Conservation (phyloP, 192 early-diverging fungal genomes). For the Backusella morwellensis region DNA sequence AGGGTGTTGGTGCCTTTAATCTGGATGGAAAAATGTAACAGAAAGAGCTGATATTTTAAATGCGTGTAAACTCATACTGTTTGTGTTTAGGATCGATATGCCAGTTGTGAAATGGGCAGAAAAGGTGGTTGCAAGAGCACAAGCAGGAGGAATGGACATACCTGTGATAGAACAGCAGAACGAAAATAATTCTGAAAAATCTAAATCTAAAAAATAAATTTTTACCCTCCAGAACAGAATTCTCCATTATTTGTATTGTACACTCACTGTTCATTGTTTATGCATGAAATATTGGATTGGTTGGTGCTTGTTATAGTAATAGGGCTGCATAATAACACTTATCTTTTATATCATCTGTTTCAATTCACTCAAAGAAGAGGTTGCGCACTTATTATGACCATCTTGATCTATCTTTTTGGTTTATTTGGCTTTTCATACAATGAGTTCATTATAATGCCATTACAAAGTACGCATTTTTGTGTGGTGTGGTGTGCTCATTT, state of each 20-base stretch:
- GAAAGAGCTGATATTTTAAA: too few species aligned
- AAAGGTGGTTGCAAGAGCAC: conserved; percentile 63
- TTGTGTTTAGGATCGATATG: conserved; percentile 61
- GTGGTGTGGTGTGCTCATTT: too few species aligned
- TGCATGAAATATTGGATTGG: too few species aligned
- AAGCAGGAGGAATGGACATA: conserved; percentile 53
- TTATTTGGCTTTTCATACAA: too few species aligned
- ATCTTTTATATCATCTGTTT: too few species aligned
- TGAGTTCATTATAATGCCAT: too few species aligned
- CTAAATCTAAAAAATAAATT: conserved; percentile 7
- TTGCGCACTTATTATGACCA: too few species aligned
- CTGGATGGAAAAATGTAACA: conserved; percentile 87
- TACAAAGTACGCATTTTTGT: background rate
- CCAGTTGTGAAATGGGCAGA: conserved; percentile 92
- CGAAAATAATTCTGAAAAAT: background rate
- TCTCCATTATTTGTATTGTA: background rate
- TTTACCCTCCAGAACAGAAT: background rate
- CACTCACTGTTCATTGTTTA: background rate
- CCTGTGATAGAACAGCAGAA: conserved; percentile 16
- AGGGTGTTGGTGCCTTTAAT: conserved; percentile 88
- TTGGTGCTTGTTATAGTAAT: too few species aligned
- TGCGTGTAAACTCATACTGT: too few species aligned
- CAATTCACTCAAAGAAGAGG: too few species aligned
- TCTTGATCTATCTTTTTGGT: too few species aligned
- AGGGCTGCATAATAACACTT: too few species aligned